Percentiles rank a stretch among this genome's conserved stretches.
Evolutionary conservation across 441 rosid genomes (phyloP).

Genomic region (Mallotus repandus): DNA sequence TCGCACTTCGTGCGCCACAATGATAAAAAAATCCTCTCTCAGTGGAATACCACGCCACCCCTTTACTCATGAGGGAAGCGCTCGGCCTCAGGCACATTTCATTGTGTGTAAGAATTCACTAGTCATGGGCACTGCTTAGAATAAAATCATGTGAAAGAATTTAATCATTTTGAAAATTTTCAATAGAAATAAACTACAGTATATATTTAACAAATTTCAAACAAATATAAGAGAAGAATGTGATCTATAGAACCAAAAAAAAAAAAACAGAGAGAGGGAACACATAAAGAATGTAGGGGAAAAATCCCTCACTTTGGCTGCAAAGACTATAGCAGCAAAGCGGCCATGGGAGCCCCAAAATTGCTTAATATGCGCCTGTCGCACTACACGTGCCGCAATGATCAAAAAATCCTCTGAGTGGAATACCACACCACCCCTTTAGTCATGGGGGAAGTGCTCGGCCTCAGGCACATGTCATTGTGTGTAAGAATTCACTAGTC

Average conservation of each 20-base stretch:
- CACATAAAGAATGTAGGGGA: constrained; percentile 35
- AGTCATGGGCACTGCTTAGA: too few species aligned
- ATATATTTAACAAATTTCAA: too few species aligned
- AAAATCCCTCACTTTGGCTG: constrained; percentile 42
- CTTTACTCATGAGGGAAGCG: constrained; percentile 51
- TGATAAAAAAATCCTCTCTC: constrained; percentile 29
- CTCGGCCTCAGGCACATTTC: constrained; percentile 51
- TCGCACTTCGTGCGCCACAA: constrained; percentile 52
- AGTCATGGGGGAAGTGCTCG: constrained; percentile 57
- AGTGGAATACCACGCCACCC: constrained; percentile 65
- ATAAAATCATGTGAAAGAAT: too few species aligned
- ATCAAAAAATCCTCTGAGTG: constrained; percentile 34
- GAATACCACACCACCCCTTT: constrained; percentile 62
- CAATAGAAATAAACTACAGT: too few species aligned
- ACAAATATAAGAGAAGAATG: too few species aligned
- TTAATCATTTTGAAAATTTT: too few species aligned
- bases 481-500: too few species aligned
- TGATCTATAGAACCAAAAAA: too few species aligned
- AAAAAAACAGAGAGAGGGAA: too few species aligned
- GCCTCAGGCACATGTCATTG: constrained; percentile 39
- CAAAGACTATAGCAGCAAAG: constrained; percentile 53
- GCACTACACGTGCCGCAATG: constrained; percentile 47
- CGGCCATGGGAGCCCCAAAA: constrained; percentile 42
- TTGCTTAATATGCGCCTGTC: constrained; percentile 39
- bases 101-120: too few species aligned